These are phyloP conservation scores for Candolleomyces efflorescens DNA, from an alignment of 768 basidiomycete species.

Conservation along the genomic window DNA sequence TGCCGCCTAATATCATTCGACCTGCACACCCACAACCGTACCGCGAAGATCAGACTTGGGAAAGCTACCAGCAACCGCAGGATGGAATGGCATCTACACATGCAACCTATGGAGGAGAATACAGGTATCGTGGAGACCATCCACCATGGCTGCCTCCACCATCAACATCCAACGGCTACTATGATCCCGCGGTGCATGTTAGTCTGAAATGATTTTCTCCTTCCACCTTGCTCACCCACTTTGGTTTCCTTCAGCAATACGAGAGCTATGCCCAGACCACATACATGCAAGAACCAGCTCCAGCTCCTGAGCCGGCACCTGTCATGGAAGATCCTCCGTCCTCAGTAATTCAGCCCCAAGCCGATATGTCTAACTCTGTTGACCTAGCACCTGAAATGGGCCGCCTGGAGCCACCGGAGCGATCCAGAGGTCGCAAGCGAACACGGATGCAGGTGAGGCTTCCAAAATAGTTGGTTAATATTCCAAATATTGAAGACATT, in stretches of 20 bases:
- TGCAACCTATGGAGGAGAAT: neutral
- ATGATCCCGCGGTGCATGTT: neutral
- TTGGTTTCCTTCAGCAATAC: conserved; percentile 30
- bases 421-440: conserved; percentile 66
- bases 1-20: conserved; percentile 2
- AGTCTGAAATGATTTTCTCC: neutral
- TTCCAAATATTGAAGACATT: conserved; percentile 4
- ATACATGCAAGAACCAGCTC: conserved; percentile 46
- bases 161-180: neutral
- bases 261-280: conserved; percentile 36
- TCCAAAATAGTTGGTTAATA: conserved; percentile 4
- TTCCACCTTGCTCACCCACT: too few species aligned
- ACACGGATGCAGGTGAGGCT: conserved; percentile 50
- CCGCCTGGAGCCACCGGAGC: conserved; percentile 26
- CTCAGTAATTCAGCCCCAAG: neutral
- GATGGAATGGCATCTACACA: neutral
- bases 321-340: neutral
- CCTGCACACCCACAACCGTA: conserved; percentile 1
- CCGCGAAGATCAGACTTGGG: conserved; percentile 3
- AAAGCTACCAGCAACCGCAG: neutral
- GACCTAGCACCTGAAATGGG: conserved; percentile 3
- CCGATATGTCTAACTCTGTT: neutral
- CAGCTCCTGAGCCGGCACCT: conserved; percentile 33
- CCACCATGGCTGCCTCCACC: conserved; percentile 3
- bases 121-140: conserved; percentile 6